Base-by-base conservation (phyloP, 352 stramenopile species). In the Phytopythium kandeliae region DNA sequence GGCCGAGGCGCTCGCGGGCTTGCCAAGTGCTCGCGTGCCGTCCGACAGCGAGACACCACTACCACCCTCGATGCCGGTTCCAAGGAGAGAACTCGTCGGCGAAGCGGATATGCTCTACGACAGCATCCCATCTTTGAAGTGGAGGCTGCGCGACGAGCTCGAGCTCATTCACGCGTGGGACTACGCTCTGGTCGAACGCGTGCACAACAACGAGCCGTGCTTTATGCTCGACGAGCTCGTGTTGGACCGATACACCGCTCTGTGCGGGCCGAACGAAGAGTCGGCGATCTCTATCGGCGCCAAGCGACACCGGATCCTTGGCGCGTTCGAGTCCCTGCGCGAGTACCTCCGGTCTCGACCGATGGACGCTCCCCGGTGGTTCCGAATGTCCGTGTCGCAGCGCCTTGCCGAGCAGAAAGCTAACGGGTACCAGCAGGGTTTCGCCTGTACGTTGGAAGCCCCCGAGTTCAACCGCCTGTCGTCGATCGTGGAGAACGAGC, bases 341-440 rank as follows among this genome's bases (percentile, higher is more conserved):
- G 56, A 36, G 33, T 60, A 71, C 15, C 62, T 75, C 0, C 51
- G 57, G n/a, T 59, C 60, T 26, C 45, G 70, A 34, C 56, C 59
- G 41, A 62, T 51, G 41, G 56, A 71, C 38, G 62, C 59, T 37
- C 66, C 66, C 4, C 62, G 69, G 34, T 75, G 66, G 66, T 75
- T 75, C 31, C 53, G 46, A 0, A 75, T 75, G 66, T 54, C 63
- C 3, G 59, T 62, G 5, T 54, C 65, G 0, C 56, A 72, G 38
- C 55, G 66, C 12, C 61, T 75, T 44, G 60, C 70, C 19, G 22
- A 69, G 53, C 66, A 69, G 37, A 64, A 63, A 43, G 51, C 34
- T 43, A 54, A 69, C 31, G 66, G 66, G 13, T 57, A 72, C 33
- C 56, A 72, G 40, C 55, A 72, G 2, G 63, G 63, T 44, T 58